Conservation (phyloP, 495 filamentous ascomycete genomes). For the Tuber aestivum region DNA sequence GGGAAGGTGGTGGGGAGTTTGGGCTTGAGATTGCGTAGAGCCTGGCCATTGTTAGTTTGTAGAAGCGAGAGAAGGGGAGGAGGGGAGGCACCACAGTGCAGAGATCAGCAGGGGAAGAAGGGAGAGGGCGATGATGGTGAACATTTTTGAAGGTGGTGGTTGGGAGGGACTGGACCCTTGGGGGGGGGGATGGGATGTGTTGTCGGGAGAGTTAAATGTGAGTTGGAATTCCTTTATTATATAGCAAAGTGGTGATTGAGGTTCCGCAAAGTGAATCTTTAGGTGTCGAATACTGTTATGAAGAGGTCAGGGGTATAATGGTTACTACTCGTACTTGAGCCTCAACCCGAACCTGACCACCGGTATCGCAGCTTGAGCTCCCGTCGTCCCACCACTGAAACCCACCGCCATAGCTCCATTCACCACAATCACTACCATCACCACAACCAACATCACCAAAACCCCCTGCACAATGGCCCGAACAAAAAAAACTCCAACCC, state of each 20-base stretch:
- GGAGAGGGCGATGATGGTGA: constrained; percentile 44
- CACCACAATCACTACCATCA: constrained; percentile 20
- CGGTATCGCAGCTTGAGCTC: not conserved
- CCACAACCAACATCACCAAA: constrained; percentile 8
- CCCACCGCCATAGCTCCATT: not conserved
- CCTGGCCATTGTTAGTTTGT: constrained; percentile 58
- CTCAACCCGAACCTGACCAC: not conserved
- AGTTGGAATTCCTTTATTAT: not conserved
- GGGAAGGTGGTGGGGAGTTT: not conserved
- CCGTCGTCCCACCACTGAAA: not conserved
- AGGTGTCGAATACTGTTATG: not conserved
- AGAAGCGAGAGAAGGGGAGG: constrained; percentile 58
- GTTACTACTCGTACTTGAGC: not conserved
- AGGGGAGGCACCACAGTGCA: constrained; percentile 30
- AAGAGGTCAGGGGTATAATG: not conserved
- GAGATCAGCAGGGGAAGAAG: constrained; percentile 53
- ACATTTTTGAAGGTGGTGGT: constrained; percentile 13
- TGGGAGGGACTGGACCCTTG: not conserved
- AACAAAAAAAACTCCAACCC: constrained; percentile 28
- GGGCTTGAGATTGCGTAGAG: constrained; percentile 53
- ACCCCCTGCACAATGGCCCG: constrained; percentile 27
- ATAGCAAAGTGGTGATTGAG: not conserved
- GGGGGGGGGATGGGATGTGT: not conserved
- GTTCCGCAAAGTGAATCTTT: not conserved
- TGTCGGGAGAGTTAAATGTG: not conserved